Percentiles rank a stretch among this genome's conserved stretches.
Evolutionary conservation across 2,329 filamentous ascomycete species (phyloP).

Genomic region (Aspergillus costaricaensis): DNA sequence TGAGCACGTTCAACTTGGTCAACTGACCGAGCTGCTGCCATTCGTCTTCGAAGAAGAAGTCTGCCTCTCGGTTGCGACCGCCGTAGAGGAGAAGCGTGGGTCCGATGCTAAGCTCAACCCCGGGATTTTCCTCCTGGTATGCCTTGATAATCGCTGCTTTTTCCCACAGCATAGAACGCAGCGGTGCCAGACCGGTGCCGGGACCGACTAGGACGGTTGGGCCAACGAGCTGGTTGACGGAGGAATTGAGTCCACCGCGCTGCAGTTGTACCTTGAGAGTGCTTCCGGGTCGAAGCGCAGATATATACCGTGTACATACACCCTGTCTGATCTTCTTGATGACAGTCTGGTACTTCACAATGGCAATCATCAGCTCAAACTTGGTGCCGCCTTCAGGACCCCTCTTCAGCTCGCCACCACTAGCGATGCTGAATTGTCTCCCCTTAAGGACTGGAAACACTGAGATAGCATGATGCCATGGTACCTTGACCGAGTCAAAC

Average conservation of each 20-base stretch:
- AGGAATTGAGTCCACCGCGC: conserved; percentile 55
- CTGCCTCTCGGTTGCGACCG: conserved; percentile 70
- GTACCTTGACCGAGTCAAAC: conserved; percentile 80
- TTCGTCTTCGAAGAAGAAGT: conserved; percentile 81
- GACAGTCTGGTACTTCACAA: conserved; percentile 89
- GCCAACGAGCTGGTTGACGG: conserved; percentile 47
- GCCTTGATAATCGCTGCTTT: conserved; percentile 51
- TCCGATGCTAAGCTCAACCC: conserved; percentile 35
- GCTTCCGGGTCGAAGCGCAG: conserved; percentile 61
- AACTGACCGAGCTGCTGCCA: conserved; percentile 58
- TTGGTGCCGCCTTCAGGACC: conserved; percentile 44
- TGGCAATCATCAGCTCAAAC: conserved; percentile 76
- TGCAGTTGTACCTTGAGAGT: conserved; percentile 61
- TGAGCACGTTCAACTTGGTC: conserved; percentile 56
- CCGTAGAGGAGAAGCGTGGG: conserved; percentile 76
- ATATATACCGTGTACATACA: conserved; percentile 85
- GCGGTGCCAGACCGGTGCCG: conserved; percentile 83
- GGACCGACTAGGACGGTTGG: conserved; percentile 79
- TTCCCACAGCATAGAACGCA: conserved; percentile 78
- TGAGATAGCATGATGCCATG: conserved; percentile 69
- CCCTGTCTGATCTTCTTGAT: conserved; percentile 82
- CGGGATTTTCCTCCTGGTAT: conserved; percentile 31
- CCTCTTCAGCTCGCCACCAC: conserved; percentile 58
- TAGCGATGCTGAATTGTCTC: conserved; percentile 92
- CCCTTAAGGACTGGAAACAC: conserved; percentile 81